Percentiles rank a stretch among this genome's conserved stretches.
Evolutionary conservation across 192 early-diverging fungal genomes (phyloP).

Genomic region (Haplosporangium gracile): DNA sequence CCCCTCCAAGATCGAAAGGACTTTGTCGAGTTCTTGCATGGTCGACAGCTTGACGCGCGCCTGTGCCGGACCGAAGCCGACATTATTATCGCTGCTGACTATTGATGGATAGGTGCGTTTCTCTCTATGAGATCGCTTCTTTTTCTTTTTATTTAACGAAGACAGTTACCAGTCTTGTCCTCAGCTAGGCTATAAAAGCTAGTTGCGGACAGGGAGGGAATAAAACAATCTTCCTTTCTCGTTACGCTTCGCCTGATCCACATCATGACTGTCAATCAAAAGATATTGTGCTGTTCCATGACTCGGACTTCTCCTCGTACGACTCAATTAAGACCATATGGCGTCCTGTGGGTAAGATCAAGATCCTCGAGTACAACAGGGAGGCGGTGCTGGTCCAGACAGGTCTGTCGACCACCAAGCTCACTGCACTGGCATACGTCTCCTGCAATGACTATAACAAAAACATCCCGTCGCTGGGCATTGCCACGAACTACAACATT

Average conservation of each 20-base stretch:
- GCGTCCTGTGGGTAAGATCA: conserved; percentile 13
- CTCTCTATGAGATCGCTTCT: too few species aligned
- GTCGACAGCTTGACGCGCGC: not conserved
- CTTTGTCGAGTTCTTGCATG: not conserved
- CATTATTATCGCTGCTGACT: not conserved
- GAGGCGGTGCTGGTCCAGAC: not conserved
- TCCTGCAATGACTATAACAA: conserved; percentile 3
- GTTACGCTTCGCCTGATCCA: too few species aligned
- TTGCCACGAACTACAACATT: conserved; percentile 14
- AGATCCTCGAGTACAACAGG: conserved; percentile 7
- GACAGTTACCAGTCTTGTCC: too few species aligned
- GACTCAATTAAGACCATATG: not conserved
- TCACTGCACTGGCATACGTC: conserved; percentile 14
- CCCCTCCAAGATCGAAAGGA: conserved; percentile 3
- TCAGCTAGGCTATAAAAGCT: too few species aligned
- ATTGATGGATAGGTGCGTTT: too few species aligned
- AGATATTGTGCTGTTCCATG: conserved; percentile 13
- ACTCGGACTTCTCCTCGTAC: conserved; percentile 11
- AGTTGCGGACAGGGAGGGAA: too few species aligned
- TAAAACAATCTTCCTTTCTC: too few species aligned
- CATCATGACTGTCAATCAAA: not conserved
- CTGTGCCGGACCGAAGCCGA: conserved; percentile 13
- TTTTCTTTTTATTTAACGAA: too few species aligned
- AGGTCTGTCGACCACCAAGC: conserved; percentile 8
- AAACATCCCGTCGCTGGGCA: not conserved